Conservation (phyloP, 352 stramenopile genomes). For the Discostella stelligera region DNA sequence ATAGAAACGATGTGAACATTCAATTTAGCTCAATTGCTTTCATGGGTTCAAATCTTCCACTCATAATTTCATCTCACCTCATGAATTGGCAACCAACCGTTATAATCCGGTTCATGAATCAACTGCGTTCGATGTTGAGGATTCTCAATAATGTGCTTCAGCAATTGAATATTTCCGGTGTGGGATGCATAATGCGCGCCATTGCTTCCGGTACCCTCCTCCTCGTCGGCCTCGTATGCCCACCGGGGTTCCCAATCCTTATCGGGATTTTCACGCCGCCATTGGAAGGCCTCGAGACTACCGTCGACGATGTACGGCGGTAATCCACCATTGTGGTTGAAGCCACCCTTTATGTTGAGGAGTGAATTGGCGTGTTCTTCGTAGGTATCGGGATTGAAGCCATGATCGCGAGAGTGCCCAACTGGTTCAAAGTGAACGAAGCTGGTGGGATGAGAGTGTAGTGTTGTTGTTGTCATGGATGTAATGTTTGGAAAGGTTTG, state of each 20-base stretch:
- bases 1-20: too few relatives aligned
- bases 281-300: conserved; percentile 61
- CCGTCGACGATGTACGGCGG: conserved; percentile 68
- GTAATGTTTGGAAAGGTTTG: too few relatives aligned
- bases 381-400: conserved; percentile 19
- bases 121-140: conserved; percentile 27
- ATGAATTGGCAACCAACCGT: conserved; percentile 47
- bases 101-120: conserved; percentile 35
- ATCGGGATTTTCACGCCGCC: conserved; percentile 29
- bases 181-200: conserved; percentile 49
- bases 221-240: conserved; percentile 30
- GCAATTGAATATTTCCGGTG: conserved; percentile 38
- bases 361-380: conserved; percentile 15
- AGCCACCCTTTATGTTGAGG: conserved; percentile 15
- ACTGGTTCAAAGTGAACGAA: conserved; percentile 84
- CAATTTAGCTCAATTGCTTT: too few relatives aligned
- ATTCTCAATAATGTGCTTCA: conserved; percentile 47
- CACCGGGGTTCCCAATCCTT: conserved; percentile 32
- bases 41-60: too few relatives aligned
- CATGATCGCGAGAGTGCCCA: conserved; percentile 47
- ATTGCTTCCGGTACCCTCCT: conserved; percentile 29
- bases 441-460: conserved; percentile 1
- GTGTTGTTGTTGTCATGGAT: too few relatives aligned
- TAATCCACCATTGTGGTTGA: conserved; percentile 34
- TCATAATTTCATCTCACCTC: conserved; percentile 25